Evolutionary conservation across 805 yeast genomes (phyloP), one percentile per base, ranked within the genome.

Genomic region (Clavispora santaluciae): DNA sequence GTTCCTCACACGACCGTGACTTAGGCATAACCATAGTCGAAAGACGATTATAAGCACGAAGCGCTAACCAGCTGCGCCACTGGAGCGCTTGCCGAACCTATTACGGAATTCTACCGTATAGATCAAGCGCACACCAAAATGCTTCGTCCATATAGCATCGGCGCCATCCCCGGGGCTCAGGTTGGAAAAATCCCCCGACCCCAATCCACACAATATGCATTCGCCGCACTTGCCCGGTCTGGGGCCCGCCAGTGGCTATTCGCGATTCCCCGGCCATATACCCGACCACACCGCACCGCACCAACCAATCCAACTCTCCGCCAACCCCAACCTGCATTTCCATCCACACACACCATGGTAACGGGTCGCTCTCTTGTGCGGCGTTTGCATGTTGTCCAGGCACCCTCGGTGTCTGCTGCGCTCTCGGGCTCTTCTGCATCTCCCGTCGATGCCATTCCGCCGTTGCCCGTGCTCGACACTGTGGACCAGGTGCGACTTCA

Each of bases 51-150:
- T 69, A 69, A 69, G 74, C 73, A 69, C 74, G 73, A 69, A 68
- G 74, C 73, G 73, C 74, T 69, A 68, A 68, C 74, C 74, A 60
- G 31, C 74, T 68, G 74, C 73, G 73, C 72, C 72, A 68, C 72
- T 66, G 64, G 72, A 67, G 70, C 73, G 53, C 41, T 48, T 45
- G 50, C 47, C 29, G 30, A 39, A 33, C 24, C 16, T 6, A 7
- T 28, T 15, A 11, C 6, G 17, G 12, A 16, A 28, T 7, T 28
- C 5, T 8, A 9, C n/a, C 11, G 2, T 8, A 15, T 28, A 28
- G 31, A 7, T 6, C 8, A 6, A 10, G n/a, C n/a, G n/a, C n/a
- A n/a, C n/a, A n/a, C n/a, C n/a, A n/a, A n/a, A n/a, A n/a, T n/a
- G n/a, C n/a, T n/a, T n/a, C n/a, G n/a, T n/a, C n/a, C n/a, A n/a